Percentiles rank a stretch among this genome's conserved stretches.
phyloP scores from a whole-genome alignment of 148 eudicot genomes.

The Mesembryanthemum crystallinum region DNA sequence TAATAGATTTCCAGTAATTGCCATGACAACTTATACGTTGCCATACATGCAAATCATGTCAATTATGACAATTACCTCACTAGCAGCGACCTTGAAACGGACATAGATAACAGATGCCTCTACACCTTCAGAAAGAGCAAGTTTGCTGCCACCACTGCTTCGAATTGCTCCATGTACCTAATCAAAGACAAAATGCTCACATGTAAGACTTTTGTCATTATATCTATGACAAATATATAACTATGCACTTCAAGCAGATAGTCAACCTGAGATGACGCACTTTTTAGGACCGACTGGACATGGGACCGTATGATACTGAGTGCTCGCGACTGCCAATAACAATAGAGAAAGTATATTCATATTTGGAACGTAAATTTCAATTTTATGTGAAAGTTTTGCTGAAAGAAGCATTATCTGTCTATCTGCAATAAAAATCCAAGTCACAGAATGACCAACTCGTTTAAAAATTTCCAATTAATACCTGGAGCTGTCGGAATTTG shows the following conservation, averaged over 20 bases:
- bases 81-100: slow-evolving; percentile 96
- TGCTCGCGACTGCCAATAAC: slow-evolving; percentile 82
- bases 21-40: background rate
- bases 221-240: slow-evolving; percentile 1
- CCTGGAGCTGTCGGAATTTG: slow-evolving; percentile 99
- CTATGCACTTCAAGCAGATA: background rate
- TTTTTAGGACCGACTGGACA: slow-evolving; percentile 80
- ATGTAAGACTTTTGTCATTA: slow-evolving; percentile 12
- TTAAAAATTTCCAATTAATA: slow-evolving; percentile 24
- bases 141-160: slow-evolving; percentile 58
- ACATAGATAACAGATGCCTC: slow-evolving; percentile 96
- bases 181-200: slow-evolving; percentile 16
- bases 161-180: slow-evolving; percentile 80
- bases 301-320: slow-evolving; percentile 85
- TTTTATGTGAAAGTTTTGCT: background rate
- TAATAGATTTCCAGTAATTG: background rate
- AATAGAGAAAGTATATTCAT: slow-evolving; percentile 14
- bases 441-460: background rate
- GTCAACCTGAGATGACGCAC: slow-evolving; percentile 82
- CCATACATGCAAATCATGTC: background rate
- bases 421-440: background rate
- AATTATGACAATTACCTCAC: slow-evolving; percentile 58
- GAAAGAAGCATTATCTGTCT: background rate
- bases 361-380: background rate
- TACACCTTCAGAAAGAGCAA: slow-evolving; percentile 82